A percentile compares a stretch with the other conserved stretches of the same genome.
These are phyloP conservation scores for Kurtzmaniella quercitrusa DNA, from an alignment of 1,139 yeast species.

Conservation along the genomic window DNA sequence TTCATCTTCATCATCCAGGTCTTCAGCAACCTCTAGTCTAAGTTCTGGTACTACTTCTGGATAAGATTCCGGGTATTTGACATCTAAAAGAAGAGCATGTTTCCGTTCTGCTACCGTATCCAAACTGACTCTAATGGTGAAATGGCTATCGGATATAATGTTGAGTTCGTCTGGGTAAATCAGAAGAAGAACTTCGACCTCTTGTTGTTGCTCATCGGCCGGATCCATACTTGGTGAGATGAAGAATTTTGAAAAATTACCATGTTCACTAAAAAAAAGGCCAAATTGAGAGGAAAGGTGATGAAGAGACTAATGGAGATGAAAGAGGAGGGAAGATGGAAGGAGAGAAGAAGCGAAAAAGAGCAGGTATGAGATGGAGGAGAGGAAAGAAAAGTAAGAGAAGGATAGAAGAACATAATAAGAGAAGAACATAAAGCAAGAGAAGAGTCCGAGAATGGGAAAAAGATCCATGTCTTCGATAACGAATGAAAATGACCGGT, in stretches of 20 bases:
- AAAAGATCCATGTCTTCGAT: too few relatives aligned
- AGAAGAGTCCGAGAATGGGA: too few relatives aligned
- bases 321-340: background rate
- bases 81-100: slow-evolving; percentile 49
- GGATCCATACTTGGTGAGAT: slow-evolving; percentile 49
- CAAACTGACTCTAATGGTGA: slow-evolving; percentile 43
- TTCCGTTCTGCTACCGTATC: slow-evolving; percentile 58
- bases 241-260: background rate
- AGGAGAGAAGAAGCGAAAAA: too few relatives aligned
- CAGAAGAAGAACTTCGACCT: slow-evolving; percentile 77
- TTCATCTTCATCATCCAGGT: slow-evolving; percentile 34
- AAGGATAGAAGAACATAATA: too few relatives aligned
- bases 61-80: slow-evolving; percentile 66
- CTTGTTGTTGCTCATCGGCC: slow-evolving; percentile 72
- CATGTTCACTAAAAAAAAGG: background rate
- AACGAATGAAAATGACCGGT: too few relatives aligned
- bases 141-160: slow-evolving; percentile 38
- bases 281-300: too few relatives aligned
- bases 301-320: background rate
- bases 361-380: too few relatives aligned
- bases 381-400: too few relatives aligned
- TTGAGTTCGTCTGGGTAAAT: slow-evolving; percentile 88
- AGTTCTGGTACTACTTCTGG: slow-evolving; percentile 68
- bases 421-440: too few relatives aligned
- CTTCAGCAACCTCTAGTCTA: slow-evolving; percentile 30